These are phyloP conservation scores for Boechera divaricarpa DNA, from an alignment of 345 rosid genomes.

Conservation along the genomic window DNA sequence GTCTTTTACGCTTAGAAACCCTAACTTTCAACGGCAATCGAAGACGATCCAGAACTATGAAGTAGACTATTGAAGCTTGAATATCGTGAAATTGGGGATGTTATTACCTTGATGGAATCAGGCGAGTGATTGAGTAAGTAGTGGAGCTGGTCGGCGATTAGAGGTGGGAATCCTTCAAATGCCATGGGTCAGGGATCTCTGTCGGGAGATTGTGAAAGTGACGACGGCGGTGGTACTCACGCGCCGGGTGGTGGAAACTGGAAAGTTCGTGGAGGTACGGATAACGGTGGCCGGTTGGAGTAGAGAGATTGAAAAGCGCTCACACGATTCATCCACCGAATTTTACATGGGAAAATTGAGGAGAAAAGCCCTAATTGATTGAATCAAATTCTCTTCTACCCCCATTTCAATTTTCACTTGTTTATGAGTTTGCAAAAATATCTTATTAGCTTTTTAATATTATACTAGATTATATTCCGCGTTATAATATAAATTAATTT, in stretches of 20 bases:
- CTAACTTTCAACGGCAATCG: background rate
- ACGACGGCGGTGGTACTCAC: background rate
- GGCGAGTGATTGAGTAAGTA: constrained; percentile 71
- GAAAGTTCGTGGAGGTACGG: background rate
- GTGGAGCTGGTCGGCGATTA: constrained; percentile 83
- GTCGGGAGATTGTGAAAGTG: background rate
- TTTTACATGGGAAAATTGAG: too few species aligned
- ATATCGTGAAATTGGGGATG: background rate
- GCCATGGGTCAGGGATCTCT: constrained; percentile 51
- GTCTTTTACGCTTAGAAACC: constrained; percentile 15
- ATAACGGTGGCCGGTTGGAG: background rate
- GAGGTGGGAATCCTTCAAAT: constrained; percentile 69
- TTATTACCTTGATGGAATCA: constrained; percentile 64
- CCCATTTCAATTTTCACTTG: too few species aligned
- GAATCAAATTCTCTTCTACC: too few species aligned
- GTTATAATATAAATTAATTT: too few species aligned
- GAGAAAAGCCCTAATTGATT: too few species aligned
- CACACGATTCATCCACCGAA: background rate
- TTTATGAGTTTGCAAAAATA: too few species aligned
- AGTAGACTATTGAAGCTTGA: background rate
- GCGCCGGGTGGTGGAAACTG: background rate
- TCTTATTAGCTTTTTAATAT: too few species aligned
- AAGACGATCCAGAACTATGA: background rate
- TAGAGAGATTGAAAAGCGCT: background rate
- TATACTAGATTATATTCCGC: too few species aligned